These are phyloP conservation scores for Didymella keratinophila DNA, from an alignment of 2,329 filamentous ascomycete genomes.

Conservation along the genomic window DNA sequence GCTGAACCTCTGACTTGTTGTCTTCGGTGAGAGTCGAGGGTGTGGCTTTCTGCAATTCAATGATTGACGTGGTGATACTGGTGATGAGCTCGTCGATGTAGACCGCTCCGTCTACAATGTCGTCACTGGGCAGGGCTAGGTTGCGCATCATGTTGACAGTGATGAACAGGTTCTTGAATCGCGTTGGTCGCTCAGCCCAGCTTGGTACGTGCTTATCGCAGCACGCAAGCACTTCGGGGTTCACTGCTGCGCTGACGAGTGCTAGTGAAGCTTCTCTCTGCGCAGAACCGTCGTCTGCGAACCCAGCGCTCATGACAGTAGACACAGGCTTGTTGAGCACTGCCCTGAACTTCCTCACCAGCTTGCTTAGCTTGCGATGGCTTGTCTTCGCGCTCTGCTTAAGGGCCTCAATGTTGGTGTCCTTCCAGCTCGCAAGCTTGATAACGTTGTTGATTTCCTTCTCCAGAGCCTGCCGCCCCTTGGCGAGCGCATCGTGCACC, in stretches of 20 bases:
- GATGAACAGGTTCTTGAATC: slow-evolving; percentile 73
- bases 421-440: slow-evolving; percentile 94
- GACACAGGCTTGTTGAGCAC: slow-evolving; percentile 80
- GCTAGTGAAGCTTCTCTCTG: slow-evolving; percentile 23
- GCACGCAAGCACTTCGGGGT: slow-evolving; percentile 26
- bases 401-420: slow-evolving; percentile 90
- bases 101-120: slow-evolving; percentile 63
- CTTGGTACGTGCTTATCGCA: slow-evolving; percentile 35
- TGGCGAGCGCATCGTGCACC: slow-evolving; percentile 70
- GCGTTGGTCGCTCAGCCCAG: slow-evolving; percentile 60
- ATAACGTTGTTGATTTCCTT: slow-evolving; percentile 94
- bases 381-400: slow-evolving; percentile 89
- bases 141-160: slow-evolving; percentile 79
- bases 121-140: slow-evolving; percentile 62
- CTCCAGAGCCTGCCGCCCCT: slow-evolving; percentile 78
- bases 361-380: slow-evolving; percentile 88
- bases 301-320: slow-evolving; percentile 56
- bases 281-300: slow-evolving; percentile 37
- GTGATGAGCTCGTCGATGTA: slow-evolving; percentile 73
- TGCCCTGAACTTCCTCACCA: slow-evolving; percentile 87
- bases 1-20: slow-evolving; percentile 82
- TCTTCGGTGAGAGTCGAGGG: slow-evolving; percentile 83
- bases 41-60: slow-evolving; percentile 82
- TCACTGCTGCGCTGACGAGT: slow-evolving; percentile 24
- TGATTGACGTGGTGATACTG: slow-evolving; percentile 71